Evolutionary conservation across 1,284 basidiomycete species (phyloP).

Genomic region (Trichosporon sp.): DNA sequence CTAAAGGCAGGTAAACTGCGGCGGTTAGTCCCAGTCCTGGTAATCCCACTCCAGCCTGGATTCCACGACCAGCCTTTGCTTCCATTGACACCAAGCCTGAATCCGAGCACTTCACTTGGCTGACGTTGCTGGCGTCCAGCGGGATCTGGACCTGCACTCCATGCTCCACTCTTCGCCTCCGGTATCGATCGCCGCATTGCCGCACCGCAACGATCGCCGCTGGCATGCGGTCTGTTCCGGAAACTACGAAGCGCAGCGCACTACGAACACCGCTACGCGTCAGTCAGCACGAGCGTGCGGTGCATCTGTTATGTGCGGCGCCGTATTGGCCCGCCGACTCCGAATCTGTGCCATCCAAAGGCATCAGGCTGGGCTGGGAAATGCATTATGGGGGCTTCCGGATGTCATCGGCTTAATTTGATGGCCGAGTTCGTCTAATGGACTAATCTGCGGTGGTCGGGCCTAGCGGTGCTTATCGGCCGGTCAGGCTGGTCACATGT

Average conservation of each 20-base stretch:
- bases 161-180: not conserved
- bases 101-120: not conserved
- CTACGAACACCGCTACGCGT: not conserved
- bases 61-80: not conserved
- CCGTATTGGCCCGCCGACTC: conserved; percentile 5
- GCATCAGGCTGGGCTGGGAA: not conserved
- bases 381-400: not conserved
- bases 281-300: not conserved
- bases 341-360: not conserved
- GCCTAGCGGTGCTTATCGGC: conserved; percentile 13
- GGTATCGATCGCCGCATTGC: not conserved
- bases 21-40: not conserved
- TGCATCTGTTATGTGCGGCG: not conserved
- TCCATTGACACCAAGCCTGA: no score
- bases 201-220: not conserved
- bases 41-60: no score
- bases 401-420: conserved; percentile 18
- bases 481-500: not conserved
- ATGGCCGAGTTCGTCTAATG: conserved; percentile 14
- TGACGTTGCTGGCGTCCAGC: not conserved
- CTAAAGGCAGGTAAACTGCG: not conserved
- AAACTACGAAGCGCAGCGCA: not conserved
- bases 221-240: not conserved
- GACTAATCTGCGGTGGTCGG: not conserved
- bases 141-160: not conserved